Evolutionary conservation across 1,284 basidiomycete species (phyloP).

Genomic region (Hymenochaete sp.): DNA sequence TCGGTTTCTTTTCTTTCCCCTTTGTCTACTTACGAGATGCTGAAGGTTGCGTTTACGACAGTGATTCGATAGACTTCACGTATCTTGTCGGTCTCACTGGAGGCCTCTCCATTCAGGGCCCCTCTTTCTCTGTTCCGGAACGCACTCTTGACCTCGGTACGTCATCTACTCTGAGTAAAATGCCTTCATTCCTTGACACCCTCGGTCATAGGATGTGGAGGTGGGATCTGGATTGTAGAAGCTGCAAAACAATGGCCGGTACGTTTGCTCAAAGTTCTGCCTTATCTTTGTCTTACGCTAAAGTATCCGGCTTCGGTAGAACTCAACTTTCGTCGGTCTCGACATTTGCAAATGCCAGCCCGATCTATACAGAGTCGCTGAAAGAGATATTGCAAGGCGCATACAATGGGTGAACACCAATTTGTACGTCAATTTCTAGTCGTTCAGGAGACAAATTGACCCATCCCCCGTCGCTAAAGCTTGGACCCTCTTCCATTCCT

Average conservation of each 20-base stretch:
- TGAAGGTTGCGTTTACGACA: conserved; percentile 25
- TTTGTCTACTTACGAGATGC: neutral
- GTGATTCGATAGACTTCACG: conserved; percentile 63
- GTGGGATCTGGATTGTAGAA: conserved; percentile 65
- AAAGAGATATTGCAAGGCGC: conserved; percentile 35
- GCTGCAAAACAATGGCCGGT: conserved; percentile 60
- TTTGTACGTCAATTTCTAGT: conserved; percentile 35
- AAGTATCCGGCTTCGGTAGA: conserved; percentile 29
- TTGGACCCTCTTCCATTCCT: conserved; percentile 55
- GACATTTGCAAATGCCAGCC: conserved; percentile 52
- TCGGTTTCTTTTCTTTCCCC: conserved; percentile 30
- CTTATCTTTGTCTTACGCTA: neutral
- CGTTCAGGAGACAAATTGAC: conserved; percentile 6
- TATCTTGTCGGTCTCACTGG: conserved; percentile 42
- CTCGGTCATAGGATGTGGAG: conserved; percentile 77
- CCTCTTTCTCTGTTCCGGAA: conserved; percentile 40
- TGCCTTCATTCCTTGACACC: no score
- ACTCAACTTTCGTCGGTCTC: conserved; percentile 48
- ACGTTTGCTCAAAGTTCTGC: conserved; percentile 20
- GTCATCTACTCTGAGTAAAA: no score
- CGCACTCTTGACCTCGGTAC: no score
- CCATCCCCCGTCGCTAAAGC: conserved; percentile 28
- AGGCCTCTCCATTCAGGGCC: conserved; percentile 45
- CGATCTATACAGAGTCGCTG: conserved; percentile 29
- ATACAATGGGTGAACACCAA: conserved; percentile 61